Percentiles rank a stretch among this genome's conserved stretches.
Conservation (phyloP, 371 early-diverging fungal genomes). For the Mucor mucedo region DNA sequence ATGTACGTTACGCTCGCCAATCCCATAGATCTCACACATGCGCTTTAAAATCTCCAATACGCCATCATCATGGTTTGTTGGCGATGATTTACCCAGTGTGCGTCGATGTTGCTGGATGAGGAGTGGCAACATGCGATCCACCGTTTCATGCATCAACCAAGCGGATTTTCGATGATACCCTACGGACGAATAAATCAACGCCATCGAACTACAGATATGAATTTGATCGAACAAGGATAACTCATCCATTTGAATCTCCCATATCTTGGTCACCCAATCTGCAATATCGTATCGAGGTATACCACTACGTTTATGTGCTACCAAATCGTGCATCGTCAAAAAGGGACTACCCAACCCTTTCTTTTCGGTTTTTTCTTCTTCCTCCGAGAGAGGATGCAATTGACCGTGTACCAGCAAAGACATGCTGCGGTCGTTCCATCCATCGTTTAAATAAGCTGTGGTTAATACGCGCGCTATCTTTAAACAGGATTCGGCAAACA, state of each 20-base stretch:
- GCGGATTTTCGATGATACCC: constrained; percentile 78
- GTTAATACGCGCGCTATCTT: constrained; percentile 47
- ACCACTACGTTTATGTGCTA: constrained; percentile 13
- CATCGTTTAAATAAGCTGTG: constrained; percentile 35
- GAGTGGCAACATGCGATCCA: constrained; percentile 62
- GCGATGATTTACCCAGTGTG: constrained; percentile 24
- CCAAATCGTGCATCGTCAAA: neutral
- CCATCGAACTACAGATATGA: constrained; percentile 62
- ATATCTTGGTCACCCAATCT: constrained; percentile 65
- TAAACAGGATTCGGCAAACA: constrained; percentile 54
- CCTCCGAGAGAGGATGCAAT: neutral
- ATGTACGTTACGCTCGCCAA: constrained; percentile 63
- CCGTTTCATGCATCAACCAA: constrained; percentile 70
- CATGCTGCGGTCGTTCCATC: constrained; percentile 36
- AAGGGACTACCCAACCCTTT: neutral
- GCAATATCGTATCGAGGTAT: constrained; percentile 56
- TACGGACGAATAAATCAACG: constrained; percentile 63
- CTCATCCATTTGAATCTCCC: constrained; percentile 55
- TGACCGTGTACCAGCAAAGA: constrained; percentile 10
- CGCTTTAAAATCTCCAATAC: constrained; percentile 64
- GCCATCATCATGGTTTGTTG: constrained; percentile 50
- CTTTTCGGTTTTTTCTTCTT: neutral
- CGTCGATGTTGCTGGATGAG: constrained; percentile 52
- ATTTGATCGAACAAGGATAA: constrained; percentile 53
- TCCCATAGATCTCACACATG: constrained; percentile 69